Evolutionary conservation across 768 basidiomycete species (phyloP).

Genomic region (Neoboletus magnificus): DNA sequence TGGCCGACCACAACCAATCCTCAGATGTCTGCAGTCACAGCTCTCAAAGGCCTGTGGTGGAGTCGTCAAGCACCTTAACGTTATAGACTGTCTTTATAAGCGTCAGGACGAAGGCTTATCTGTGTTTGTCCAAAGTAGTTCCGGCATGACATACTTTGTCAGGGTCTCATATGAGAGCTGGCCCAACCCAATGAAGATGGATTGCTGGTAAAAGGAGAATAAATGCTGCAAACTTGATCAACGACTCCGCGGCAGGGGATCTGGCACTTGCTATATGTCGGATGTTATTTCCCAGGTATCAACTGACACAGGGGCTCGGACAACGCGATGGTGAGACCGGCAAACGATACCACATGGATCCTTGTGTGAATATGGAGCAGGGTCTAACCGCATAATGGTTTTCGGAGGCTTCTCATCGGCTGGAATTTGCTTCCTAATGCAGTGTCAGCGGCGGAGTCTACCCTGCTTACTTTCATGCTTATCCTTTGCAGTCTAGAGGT

Average conservation of each 20-base stretch:
- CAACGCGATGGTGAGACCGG: not conserved
- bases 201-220: not conserved
- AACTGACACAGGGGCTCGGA: not conserved
- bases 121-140: constrained; percentile 3
- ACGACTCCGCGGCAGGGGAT: not conserved
- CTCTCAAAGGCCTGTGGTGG: not conserved
- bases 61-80: not conserved
- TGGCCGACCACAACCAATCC: too few species aligned
- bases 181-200: too few species aligned
- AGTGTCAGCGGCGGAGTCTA: not conserved
- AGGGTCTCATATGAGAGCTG: not conserved
- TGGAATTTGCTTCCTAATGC: not conserved
- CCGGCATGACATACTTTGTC: not conserved
- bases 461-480: not conserved
- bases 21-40: not conserved
- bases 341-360: not conserved
- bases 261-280: constrained; percentile 6
- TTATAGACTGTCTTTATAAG: too few species aligned
- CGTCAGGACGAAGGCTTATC: not conserved
- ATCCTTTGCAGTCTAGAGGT: not conserved
- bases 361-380: not conserved
- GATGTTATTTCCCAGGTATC: constrained; percentile 2
- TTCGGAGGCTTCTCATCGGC: not conserved
- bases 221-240: not conserved
- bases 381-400: not conserved